phyloP scores from a whole-genome alignment of 2,329 filamentous ascomycete genomes.

The Zopfia rhizophila region DNA sequence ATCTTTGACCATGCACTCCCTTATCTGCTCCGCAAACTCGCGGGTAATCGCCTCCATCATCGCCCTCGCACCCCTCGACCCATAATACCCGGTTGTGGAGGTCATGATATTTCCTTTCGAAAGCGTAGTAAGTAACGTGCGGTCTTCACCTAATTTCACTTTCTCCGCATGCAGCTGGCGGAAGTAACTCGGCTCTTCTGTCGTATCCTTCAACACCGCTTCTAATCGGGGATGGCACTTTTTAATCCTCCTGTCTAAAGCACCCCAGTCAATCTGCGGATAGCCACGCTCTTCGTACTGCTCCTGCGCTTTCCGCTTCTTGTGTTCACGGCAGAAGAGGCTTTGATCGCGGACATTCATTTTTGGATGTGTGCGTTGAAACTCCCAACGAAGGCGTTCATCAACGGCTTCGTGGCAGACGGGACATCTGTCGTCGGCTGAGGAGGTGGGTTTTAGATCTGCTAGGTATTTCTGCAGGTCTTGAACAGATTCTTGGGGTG shows the following conservation, averaged over 20 bases:
- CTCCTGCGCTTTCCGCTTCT: constrained; percentile 39
- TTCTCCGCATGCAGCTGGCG: constrained; percentile 65
- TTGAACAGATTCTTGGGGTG: constrained; percentile 6
- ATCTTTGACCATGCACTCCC: constrained; percentile 33
- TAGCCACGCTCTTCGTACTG: constrained; percentile 68
- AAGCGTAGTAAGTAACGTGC: constrained; percentile 67
- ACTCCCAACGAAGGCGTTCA: constrained; percentile 62
- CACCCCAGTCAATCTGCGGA: constrained; percentile 76
- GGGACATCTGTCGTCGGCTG: constrained; percentile 62
- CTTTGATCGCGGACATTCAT: constrained; percentile 68
- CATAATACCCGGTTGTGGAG: constrained; percentile 82
- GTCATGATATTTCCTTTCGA: constrained; percentile 56
- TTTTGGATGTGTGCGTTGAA: constrained; percentile 36
- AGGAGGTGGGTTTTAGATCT: constrained; percentile 1
- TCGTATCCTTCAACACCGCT: constrained; percentile 66
- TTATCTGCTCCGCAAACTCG: constrained; percentile 38
- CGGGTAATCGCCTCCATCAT: constrained; percentile 67
- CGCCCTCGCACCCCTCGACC: constrained; percentile 74
- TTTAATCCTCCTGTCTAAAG: constrained; percentile 68
- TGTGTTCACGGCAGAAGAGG: constrained; percentile 50
- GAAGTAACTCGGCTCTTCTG: constrained; percentile 66
- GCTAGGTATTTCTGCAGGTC: constrained; percentile 15
- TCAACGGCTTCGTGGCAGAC: constrained; percentile 73
- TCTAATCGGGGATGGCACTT: constrained; percentile 67
- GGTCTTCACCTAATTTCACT: constrained; percentile 67